These are phyloP conservation scores for Antitrichia curtipendula DNA, from an alignment of 225 moss, liverwort and hornwort species.

Conservation along the genomic window DNA sequence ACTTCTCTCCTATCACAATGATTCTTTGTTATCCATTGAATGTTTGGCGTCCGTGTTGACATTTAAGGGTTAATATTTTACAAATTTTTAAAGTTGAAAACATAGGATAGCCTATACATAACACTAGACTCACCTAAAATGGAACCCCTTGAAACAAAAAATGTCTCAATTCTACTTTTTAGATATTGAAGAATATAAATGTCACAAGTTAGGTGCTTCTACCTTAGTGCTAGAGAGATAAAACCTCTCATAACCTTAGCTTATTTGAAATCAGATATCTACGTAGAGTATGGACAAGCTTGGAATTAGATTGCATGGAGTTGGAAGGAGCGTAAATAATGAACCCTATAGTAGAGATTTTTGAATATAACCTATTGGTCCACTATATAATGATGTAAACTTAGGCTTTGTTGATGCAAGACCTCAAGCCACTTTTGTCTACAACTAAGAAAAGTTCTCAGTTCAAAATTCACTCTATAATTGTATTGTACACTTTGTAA, in stretches of 20 bases:
- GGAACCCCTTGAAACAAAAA: accelerated
- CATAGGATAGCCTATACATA: not conserved
- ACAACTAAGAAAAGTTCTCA: not conserved
- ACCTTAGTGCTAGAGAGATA: accelerated
- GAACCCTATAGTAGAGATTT: accelerated
- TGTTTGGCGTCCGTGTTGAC: too few relatives aligned
- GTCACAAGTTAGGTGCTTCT: too few relatives aligned
- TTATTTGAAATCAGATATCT: not conserved
- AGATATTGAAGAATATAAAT: accelerated
- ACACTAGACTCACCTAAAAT: not conserved
- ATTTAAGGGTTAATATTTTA: too few relatives aligned
- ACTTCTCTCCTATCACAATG: too few relatives aligned
- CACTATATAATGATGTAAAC: not conserved
- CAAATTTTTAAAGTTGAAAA: not conserved
- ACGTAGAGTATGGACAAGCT: not conserved
- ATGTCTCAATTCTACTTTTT: not conserved
- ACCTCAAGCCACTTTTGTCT: accelerated
- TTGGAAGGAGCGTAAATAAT: accelerated
- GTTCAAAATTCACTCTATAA: not conserved
- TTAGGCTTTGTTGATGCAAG: not conserved
- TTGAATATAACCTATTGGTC: not conserved
- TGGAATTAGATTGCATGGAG: not conserved
- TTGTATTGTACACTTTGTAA: not conserved
- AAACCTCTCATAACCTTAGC: not conserved
- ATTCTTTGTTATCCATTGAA: too few relatives aligned